Conservation (phyloP, 257 asterid genomes). For the Avicennia marina region DNA sequence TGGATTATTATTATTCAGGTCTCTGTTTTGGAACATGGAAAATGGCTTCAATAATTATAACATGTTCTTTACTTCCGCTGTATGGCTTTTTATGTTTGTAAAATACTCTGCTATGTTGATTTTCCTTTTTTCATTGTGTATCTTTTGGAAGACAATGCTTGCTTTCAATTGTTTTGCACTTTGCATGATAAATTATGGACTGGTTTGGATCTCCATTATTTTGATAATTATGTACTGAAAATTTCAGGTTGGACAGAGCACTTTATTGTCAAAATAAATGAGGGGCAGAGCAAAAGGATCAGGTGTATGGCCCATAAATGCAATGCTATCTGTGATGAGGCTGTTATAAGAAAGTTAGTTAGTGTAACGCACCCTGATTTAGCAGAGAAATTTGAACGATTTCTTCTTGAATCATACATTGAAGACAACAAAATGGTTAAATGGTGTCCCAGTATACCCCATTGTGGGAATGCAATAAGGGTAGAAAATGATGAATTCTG, state of each 20-base stretch:
- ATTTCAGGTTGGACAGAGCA: constrained; percentile 97
- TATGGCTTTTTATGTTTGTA: neutral
- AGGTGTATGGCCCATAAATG: constrained; percentile 95
- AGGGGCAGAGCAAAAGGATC: constrained; percentile 96
- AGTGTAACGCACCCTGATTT: constrained; percentile 58
- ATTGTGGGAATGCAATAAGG: constrained; percentile 96
- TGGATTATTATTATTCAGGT: constrained; percentile 2
- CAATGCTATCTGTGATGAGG: constrained; percentile 86
- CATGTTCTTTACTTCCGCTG: constrained; percentile 8
- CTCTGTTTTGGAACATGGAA: neutral
- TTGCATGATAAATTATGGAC: constrained; percentile 1
- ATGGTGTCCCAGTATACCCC: constrained; percentile 99
- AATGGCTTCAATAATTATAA: too few relatives aligned
- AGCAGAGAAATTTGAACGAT: constrained; percentile 86
- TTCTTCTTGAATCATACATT: constrained; percentile 93
- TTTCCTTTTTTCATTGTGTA: neutral
- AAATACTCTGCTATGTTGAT: neutral
- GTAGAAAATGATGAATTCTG: constrained; percentile 77
- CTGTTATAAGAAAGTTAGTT: constrained; percentile 58
- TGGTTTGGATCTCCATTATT: neutral
- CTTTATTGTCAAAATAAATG: constrained; percentile 87
- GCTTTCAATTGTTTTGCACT: constrained; percentile 2
- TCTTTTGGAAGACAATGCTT: neutral
- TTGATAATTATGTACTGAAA: constrained; percentile 7
- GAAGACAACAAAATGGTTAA: constrained; percentile 97